Base-by-base conservation (phyloP, 1,139 yeast species). In the Saccharomyces pastorianus region DNA sequence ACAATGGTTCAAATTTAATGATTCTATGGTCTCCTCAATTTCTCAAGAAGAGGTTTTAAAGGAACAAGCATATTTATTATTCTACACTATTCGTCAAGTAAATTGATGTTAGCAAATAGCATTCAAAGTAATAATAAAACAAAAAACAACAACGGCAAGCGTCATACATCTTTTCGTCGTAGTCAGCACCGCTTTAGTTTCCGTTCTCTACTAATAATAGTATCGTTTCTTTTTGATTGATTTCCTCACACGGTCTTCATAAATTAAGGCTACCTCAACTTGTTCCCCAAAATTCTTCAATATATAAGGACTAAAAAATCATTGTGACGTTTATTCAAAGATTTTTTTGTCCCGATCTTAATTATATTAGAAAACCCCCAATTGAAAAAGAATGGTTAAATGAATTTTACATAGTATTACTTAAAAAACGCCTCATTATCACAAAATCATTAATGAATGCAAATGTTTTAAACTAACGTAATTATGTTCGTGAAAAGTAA, bases 1-100 rank as follows among this genome's bases (percentile, higher is more conserved):
- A 13, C 68, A 78, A 64, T 93, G 99, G 99, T 85, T 85, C 67
- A 84, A 82, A 68, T 91, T 90, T 69, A 96, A 93, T 67, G 99
- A 93, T 71, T 84, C 95, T 27, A 82, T 85, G 64, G 87, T 93
- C n/a, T 81, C 91, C 1, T 69, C 81, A 54, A 78, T 89, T 20
- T 68, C 82, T 6, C 82, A 79, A 56, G 78, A 81, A 51, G 84
- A 84, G 56, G 96, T 90, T 13, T 73, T 81, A 55, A 73, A 77
- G 51, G 76, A 87, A 32, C 84, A 81, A 61, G 96, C 96, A 31
- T 91, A 91, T 69, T 73, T 91, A 62, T 71, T 90, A 58, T 89
- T 85, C 64, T 91, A 89, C 72, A 81, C 34, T 31, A 31, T 31
- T 31, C 34, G 34, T 31, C 34, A 31, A 31, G 34, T 31, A 13